Conservation (phyloP, 202 grass and related monocot species). For the Zizania palustris region DNA sequence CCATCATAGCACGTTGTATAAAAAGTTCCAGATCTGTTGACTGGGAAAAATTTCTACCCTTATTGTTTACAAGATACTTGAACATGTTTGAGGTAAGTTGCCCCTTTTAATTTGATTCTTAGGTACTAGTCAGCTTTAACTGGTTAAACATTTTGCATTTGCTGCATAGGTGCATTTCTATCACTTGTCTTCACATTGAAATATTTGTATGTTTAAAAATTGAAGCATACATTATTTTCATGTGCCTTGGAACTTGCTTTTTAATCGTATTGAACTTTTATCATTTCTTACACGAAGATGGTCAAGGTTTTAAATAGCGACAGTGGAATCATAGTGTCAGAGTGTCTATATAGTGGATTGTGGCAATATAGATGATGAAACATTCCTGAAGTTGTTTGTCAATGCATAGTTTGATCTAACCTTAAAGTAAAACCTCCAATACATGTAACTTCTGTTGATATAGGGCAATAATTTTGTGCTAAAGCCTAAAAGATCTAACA, state of each 20-base stretch:
- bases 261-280: not conserved
- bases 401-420: slow-evolving; percentile 4
- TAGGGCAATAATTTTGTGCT: not conserved
- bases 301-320: not conserved
- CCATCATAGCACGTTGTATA: slow-evolving; percentile 87
- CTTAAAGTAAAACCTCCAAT: slow-evolving; percentile 7
- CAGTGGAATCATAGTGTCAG: not conserved
- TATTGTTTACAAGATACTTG: slow-evolving; percentile 72
- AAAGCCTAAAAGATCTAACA: not conserved
- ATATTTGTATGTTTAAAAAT: slow-evolving; percentile 19
- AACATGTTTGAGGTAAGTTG: slow-evolving; percentile 94
- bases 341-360: slow-evolving; percentile 3
- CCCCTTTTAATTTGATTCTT: slow-evolving; percentile 37
- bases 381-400: not conserved
- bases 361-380: not conserved
- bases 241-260: slow-evolving; percentile 19
- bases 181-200: not conserved
- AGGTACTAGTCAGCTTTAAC: slow-evolving; percentile 27
- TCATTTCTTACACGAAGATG: not conserved
- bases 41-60: slow-evolving; percentile 80
- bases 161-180: slow-evolving; percentile 5
- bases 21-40: slow-evolving; percentile 73
- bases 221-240: slow-evolving; percentile 4
- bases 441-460: too few species aligned
- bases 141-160: slow-evolving; percentile 26